Evolutionary conservation across 148 eudicot species (phyloP).

Genomic region (Euryodendron excelsum): DNA sequence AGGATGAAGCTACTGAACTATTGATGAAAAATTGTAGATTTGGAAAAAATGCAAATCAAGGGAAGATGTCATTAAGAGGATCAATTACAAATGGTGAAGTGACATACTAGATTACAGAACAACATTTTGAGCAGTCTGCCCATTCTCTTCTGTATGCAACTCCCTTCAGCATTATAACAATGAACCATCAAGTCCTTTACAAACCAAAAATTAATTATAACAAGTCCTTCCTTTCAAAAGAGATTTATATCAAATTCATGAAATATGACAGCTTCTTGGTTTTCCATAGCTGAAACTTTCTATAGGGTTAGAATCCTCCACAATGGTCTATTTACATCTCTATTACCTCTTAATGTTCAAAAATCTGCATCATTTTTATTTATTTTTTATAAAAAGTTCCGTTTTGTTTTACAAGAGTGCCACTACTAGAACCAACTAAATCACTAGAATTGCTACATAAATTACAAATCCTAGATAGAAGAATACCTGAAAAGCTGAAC

Average conservation of each 20-base stretch:
- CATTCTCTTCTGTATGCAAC: not conserved
- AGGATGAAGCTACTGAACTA: not conserved
- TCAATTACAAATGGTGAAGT: too few relatives aligned
- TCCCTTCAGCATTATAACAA: too few relatives aligned
- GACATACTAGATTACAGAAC: not conserved
- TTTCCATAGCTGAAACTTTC: not conserved
- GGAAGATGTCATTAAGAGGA: not conserved
- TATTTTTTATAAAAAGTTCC: too few relatives aligned
- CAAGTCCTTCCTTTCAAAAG: not conserved
- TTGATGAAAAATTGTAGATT: not conserved
- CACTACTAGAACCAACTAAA: not conserved
- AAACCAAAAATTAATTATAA: too few relatives aligned
- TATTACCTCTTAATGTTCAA: not conserved
- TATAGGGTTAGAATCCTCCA: not conserved
- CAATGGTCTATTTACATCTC: not conserved
- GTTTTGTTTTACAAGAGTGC: not conserved
- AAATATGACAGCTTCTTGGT: not conserved
- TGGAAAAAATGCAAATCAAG: not conserved
- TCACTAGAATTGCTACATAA: not conserved
- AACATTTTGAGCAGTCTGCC: not conserved
- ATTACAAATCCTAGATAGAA: not conserved
- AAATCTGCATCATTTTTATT: too few relatives aligned
- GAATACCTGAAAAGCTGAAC: constrained; percentile 19
- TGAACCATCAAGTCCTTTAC: too few relatives aligned
- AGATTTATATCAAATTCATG: not conserved